phyloP scores from a whole-genome alignment of 345 rosid species.

The Lagerstroemia speciosa region DNA sequence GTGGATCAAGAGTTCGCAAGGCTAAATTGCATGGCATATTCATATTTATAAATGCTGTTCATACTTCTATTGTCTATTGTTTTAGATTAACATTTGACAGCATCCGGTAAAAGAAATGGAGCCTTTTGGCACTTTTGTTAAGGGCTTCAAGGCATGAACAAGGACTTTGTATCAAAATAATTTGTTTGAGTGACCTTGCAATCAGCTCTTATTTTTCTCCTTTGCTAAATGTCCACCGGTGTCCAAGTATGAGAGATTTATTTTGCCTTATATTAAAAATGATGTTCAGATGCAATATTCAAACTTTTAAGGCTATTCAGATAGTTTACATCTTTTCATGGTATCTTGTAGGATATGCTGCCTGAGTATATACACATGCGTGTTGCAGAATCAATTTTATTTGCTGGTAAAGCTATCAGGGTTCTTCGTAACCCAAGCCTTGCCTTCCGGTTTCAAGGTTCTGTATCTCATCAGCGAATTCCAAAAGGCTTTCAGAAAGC shows the following conservation, averaged over 20 bases:
- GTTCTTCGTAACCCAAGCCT: conserved; percentile 87
- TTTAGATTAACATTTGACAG: not conserved
- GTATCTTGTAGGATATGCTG: conserved; percentile 78
- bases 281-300: not conserved
- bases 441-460: conserved; percentile 56
- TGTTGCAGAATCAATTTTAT: conserved; percentile 85
- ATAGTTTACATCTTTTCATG: conserved; percentile 11
- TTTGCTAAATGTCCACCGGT: not conserved
- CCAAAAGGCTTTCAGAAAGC: conserved; percentile 43
- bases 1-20: not conserved
- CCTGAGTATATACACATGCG: conserved; percentile 85
- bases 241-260: not conserved
- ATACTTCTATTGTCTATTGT: not conserved
- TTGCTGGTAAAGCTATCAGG: conserved; percentile 96
- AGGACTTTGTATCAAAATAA: no score
- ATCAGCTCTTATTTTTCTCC: not conserved
- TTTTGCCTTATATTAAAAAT: not conserved
- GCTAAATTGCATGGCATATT: not conserved
- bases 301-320: not conserved
- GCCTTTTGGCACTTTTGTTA: no score
- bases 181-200: no score
- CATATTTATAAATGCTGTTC: not conserved
- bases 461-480: conserved; percentile 37
- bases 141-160: no score
- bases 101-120: no score